phyloP scores from a whole-genome alignment of 2,329 filamentous ascomycete genomes.

The Colletotrichum viniferum region DNA sequence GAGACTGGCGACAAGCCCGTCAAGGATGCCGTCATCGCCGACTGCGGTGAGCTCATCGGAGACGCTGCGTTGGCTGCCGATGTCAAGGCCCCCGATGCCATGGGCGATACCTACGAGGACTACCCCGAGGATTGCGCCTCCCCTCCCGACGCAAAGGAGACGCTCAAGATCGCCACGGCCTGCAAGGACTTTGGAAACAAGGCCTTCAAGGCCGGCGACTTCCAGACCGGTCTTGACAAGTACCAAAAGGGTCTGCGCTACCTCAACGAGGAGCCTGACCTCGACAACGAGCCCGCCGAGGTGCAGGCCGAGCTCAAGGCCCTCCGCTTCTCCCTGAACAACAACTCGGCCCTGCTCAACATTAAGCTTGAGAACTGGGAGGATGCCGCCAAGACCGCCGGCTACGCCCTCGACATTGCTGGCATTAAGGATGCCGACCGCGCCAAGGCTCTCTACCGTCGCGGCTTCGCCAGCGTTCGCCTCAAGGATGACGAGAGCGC shows the following conservation, averaged over 20 bases:
- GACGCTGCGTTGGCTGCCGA: conserved; percentile 70
- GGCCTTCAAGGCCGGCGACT: conserved; percentile 83
- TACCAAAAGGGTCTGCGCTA: conserved; percentile 95
- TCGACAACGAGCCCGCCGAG: conserved; percentile 73
- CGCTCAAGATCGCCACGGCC: conserved; percentile 79
- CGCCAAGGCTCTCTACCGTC: conserved; percentile 88
- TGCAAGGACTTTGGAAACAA: conserved; percentile 93
- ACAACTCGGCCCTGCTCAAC: conserved; percentile 84
- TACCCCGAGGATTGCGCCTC: conserved; percentile 83
- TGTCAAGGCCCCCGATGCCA: conserved; percentile 74
- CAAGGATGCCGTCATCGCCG: conserved; percentile 73
- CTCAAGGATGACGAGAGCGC: conserved; percentile 87
- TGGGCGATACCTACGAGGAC: conserved; percentile 93
- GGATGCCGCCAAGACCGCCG: conserved; percentile 73
- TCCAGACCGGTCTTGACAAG: conserved; percentile 78
- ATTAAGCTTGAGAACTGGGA: conserved; percentile 78
- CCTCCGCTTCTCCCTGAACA: conserved; percentile 85
- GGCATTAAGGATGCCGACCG: conserved; percentile 76
- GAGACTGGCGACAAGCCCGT: conserved; percentile 77
- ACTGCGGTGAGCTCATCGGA: conserved; percentile 85
- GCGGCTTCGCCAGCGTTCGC: conserved; percentile 75
- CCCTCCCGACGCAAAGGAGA: conserved; percentile 68
- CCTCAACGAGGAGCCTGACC: conserved; percentile 80
- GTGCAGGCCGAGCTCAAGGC: conserved; percentile 67
- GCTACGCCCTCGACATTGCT: conserved; percentile 72